A percentile compares a stretch with the other conserved stretches of the same genome.
Evolutionary conservation across 2,329 filamentous ascomycete genomes (phyloP).

Genomic region (Zymoseptoria passerinii): DNA sequence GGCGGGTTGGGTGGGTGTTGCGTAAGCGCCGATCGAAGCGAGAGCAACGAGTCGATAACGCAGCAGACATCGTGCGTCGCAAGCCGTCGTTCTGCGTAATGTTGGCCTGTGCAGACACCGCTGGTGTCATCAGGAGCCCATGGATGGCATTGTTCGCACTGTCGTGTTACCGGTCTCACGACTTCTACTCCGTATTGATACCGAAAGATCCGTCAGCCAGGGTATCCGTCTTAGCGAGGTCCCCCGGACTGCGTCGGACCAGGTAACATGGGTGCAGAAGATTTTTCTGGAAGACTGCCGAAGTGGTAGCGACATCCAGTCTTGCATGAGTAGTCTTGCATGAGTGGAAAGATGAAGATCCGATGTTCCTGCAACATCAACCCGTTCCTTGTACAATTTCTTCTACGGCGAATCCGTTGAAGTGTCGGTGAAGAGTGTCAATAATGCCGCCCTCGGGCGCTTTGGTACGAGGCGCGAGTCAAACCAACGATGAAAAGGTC

Average conservation of each 20-base stretch:
- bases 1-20: not conserved
- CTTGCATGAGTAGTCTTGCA: not conserved
- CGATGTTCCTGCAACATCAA: no score
- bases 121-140: not conserved
- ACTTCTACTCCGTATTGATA: not conserved
- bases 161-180: not conserved
- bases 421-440: not conserved
- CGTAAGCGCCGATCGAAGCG: not conserved
- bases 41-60: not conserved
- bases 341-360: not conserved
- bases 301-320: not conserved
- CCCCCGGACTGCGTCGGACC: not conserved
- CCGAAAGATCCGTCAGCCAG: not conserved
- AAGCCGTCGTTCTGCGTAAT: not conserved
- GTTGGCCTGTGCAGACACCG: not conserved
- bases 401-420: no score
- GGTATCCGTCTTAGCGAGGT: not conserved
- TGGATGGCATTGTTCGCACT: not conserved
- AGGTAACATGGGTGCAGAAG: not conserved
- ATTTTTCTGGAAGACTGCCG: not conserved
- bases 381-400: no score
- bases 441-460: not conserved
- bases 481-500: not conserved
- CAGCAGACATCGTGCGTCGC: not conserved
- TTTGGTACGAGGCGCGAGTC: not conserved